phyloP scores from a whole-genome alignment of 345 rosid species.

The Carallia brachiata region DNA sequence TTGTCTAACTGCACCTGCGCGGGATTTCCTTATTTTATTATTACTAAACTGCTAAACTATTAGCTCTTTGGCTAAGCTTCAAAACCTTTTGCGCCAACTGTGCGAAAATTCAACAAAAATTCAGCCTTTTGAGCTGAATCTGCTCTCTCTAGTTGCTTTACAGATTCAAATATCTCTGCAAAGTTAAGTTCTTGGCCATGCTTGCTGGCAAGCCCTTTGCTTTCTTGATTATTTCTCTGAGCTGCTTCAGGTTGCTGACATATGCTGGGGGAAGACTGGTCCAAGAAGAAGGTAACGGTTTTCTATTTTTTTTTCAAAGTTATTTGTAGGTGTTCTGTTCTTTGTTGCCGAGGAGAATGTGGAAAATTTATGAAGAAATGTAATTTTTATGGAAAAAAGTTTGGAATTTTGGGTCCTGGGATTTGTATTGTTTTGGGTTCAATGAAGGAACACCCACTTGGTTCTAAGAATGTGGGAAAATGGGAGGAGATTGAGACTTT shows the following conservation, averaged over 20 bases:
- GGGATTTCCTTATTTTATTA: too few species aligned
- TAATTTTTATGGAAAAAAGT: background rate
- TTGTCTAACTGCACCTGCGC: too few species aligned
- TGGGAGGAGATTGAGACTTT: background rate
- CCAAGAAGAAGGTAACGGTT: conserved; percentile 51
- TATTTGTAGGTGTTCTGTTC: background rate
- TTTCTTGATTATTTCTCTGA: conserved; percentile 35
- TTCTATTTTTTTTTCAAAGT: background rate
- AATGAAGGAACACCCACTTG: conserved; percentile 1
- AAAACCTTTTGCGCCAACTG: too few species aligned
- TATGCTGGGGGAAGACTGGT: conserved; percentile 47
- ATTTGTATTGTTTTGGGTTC: background rate
- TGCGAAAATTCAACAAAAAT: too few species aligned
- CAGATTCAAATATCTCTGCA: background rate
- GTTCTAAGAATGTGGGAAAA: conserved; percentile 1
- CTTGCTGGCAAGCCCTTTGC: conserved; percentile 25
- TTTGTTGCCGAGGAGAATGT: conserved; percentile 13
- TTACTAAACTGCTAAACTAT: too few species aligned
- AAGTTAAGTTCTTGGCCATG: conserved; percentile 27
- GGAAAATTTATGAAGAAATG: background rate
- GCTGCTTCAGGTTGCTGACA: conserved; percentile 39
- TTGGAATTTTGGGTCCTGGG: conserved; percentile 2
- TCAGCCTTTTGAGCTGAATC: too few species aligned
- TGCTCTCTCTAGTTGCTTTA: too few species aligned
- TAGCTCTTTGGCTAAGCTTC: too few species aligned